A percentile compares a stretch with the other conserved stretches of the same genome.
Evolutionary conservation across 2,329 filamentous ascomycete species (phyloP).

Genomic region (Diplodia intermedia): DNA sequence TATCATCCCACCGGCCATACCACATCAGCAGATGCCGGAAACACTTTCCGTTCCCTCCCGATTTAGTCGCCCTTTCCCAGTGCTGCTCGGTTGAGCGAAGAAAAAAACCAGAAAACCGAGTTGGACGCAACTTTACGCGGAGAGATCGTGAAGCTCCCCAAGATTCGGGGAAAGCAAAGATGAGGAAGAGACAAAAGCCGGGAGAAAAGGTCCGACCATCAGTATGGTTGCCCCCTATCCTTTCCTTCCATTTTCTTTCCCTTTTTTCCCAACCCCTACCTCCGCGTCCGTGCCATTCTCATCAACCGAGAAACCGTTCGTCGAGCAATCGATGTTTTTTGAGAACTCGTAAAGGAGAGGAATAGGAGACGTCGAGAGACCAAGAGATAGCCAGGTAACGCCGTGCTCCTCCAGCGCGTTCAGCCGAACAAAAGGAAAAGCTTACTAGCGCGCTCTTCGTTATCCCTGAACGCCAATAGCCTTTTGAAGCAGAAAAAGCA

Average conservation of each 20-base stretch:
- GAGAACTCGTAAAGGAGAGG: neutral
- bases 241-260: conserved; percentile 3
- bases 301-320: conserved; percentile 16
- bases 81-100: neutral
- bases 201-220: conserved; percentile 15
- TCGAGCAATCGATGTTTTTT: conserved; percentile 18
- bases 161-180: conserved; percentile 16
- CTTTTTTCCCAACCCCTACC: conserved; percentile 7
- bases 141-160: conserved; percentile 22
- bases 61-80: conserved; percentile 5
- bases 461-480: conserved; percentile 18
- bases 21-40: conserved; percentile 11
- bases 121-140: neutral
- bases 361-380: conserved; percentile 10
- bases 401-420: conserved; percentile 25
- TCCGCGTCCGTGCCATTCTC: conserved; percentile 20
- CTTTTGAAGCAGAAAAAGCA: neutral
- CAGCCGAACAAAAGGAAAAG: conserved; percentile 28
- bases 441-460: conserved; percentile 33
- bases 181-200: conserved; percentile 11
- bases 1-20: conserved; percentile 17
- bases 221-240: conserved; percentile 18
- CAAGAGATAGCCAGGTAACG: conserved; percentile 19
- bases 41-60: neutral
- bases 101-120: conserved; percentile 18